A percentile compares a stretch with the other conserved stretches of the same genome.
phyloP scores from a whole-genome alignment of 768 basidiomycete species.

The Asterophora parasitica region DNA sequence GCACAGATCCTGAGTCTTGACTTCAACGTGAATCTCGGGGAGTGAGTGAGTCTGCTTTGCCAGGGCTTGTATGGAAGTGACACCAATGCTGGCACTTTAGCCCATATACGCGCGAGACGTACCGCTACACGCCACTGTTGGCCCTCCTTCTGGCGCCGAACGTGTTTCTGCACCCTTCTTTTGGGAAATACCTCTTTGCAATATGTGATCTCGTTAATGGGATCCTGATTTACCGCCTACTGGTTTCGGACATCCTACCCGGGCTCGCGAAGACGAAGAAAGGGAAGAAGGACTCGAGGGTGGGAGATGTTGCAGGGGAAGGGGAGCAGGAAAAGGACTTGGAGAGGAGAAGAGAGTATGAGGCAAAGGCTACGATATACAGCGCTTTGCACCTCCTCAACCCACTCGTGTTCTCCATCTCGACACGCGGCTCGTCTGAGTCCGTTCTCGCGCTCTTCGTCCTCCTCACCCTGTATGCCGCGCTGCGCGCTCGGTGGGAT shows the following conservation, averaged over 20 bases:
- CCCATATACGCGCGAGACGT: slow-evolving; percentile 89
- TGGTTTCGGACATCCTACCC: slow-evolving; percentile 47
- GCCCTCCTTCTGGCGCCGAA: slow-evolving; percentile 82
- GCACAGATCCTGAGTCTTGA: slow-evolving; percentile 34
- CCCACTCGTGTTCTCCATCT: slow-evolving; percentile 93
- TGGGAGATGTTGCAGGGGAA: not conserved
- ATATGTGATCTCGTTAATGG: slow-evolving; percentile 80
- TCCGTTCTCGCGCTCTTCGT: slow-evolving; percentile 79
- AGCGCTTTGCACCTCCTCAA: slow-evolving; percentile 80
- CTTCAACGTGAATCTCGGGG: slow-evolving; percentile 48
- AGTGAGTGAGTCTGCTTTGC: slow-evolving; percentile 52
- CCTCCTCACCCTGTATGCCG: slow-evolving; percentile 59
- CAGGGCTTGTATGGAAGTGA: not conserved
- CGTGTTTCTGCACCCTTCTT: slow-evolving; percentile 71
- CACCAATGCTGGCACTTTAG: slow-evolving; percentile 32
- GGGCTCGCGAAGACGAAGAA: slow-evolving; percentile 1
- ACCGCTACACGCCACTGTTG: slow-evolving; percentile 93
- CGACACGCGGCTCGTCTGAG: slow-evolving; percentile 95
- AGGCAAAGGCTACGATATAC: slow-evolving; percentile 45
- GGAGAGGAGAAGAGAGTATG: not conserved
- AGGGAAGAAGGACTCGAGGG: not conserved
- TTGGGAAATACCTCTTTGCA: slow-evolving; percentile 90
- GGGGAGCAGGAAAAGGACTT: not conserved
- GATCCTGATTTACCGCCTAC: slow-evolving; percentile 59
- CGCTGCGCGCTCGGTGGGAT: slow-evolving; percentile 56